Conservation (phyloP, 345 rosid species). For the Dipteronia sinensis region DNA sequence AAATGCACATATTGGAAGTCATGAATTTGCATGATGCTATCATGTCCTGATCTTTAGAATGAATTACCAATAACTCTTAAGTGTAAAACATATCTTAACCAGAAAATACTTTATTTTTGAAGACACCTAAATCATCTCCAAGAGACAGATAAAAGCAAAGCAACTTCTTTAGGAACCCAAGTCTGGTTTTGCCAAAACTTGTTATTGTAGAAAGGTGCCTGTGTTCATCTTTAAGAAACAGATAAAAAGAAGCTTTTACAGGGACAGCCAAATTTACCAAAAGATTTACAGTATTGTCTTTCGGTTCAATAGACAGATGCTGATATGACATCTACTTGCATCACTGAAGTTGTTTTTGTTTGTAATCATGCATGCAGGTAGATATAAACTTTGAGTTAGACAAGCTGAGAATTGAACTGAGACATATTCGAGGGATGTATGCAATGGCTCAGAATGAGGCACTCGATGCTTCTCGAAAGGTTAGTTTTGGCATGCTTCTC, state of each 20-base stretch:
- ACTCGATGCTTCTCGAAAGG: constrained; percentile 80
- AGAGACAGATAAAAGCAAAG: too few species aligned
- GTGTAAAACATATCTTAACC: neutral
- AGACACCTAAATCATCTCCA: too few species aligned
- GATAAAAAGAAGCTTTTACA: neutral
- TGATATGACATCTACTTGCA: too few species aligned
- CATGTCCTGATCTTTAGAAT: neutral
- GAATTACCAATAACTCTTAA: neutral
- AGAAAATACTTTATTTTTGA: too few species aligned
- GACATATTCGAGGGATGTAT: constrained; percentile 74
- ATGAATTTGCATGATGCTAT: neutral
- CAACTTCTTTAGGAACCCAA: too few species aligned
- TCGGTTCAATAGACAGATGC: too few species aligned
- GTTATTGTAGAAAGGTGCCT: neutral
- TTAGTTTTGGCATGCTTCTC: constrained; percentile 29
- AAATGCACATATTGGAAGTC: neutral
- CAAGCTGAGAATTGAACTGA: constrained; percentile 82
- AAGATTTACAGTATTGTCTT: neutral
- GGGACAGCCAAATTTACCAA: neutral
- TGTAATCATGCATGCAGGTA: constrained; percentile 38
- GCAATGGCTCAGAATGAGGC: constrained; percentile 80
- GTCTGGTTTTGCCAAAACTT: too few species aligned
- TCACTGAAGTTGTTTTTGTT: neutral
- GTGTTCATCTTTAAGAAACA: neutral
- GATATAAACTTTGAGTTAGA: constrained; percentile 73